Base-by-base conservation (phyloP, 768 basidiomycete genomes). In the Gloeopeniophorella convolvens region DNA sequence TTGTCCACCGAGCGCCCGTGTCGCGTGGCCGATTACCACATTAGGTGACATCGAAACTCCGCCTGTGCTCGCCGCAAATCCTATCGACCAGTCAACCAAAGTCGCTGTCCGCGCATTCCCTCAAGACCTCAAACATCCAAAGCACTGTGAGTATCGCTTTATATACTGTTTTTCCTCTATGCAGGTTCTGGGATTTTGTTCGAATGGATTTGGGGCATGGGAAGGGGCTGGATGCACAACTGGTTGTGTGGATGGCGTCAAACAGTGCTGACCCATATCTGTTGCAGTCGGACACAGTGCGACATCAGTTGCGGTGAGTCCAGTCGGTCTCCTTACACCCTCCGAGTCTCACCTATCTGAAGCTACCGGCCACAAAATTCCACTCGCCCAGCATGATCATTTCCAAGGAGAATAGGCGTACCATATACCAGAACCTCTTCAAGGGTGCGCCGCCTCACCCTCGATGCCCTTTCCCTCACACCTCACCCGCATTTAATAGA, bases 391-490 rank as follows among this genome's bases (percentile, higher is more conserved):
- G 68, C 73, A 99, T 99, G 95, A 85, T 99, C 63, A 97, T 99
- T 70, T 77, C 89, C 65, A 99, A 99, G 79, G 66, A 85, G 71
- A 89, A 97, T 80, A 80, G 85, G 74, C 89, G 90, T 66, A 70
- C 79, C 68, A 98, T 99, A 79, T 99, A 96, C 78, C 94, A 99
- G 75, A 88, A 87, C 78, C 93, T 99, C 79, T 99, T 99, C 89
- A 96, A 96, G 76, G 93, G 92, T 93, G 59, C 59, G 84, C 71
- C 28, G n/a, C 45, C 18, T 27, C 15, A 20, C 13, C 32, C 27
- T 39, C 12, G 24, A 9, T 39, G 13, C 18, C 26, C 41, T 39
- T 20, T 28, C 20, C 12, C 15, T 4, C 11, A 5, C 21, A 24
- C 44, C 20, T 49, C 35, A 53, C 12, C 13, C 8, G 5, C 13